Evolutionary conservation across 495 filamentous ascomycete species (phyloP), one percentile per base, ranked within the genome.

Genomic region (Podospora sp.): DNA sequence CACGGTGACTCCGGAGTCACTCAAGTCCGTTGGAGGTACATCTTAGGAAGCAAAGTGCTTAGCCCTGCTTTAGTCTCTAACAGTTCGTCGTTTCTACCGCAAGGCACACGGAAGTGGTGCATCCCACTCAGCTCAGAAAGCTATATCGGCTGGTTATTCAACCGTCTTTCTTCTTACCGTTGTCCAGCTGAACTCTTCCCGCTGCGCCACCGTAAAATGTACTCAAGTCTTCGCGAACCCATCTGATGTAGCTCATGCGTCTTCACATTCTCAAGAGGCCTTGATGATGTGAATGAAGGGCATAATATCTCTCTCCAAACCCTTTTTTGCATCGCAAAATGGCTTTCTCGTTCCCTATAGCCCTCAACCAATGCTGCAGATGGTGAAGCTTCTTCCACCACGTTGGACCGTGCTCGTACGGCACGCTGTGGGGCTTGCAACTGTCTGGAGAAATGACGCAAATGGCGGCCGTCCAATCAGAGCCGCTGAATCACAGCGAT

Each of bases 371-470:
- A n/a, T n/a, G n/a, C n/a, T n/a, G n/a, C n/a, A n/a, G n/a, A n/a
- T n/a, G n/a, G n/a, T n/a, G n/a, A n/a, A n/a, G n/a, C n/a, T n/a
- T n/a, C n/a, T n/a, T n/a, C n/a, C n/a, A n/a, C n/a, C n/a, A n/a
- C n/a, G n/a, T n/a, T n/a, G n/a, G n/a, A n/a, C n/a, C n/a, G n/a
- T n/a, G n/a, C n/a, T n/a, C n/a, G n/a, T n/a, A 33, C 4, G 8
- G 29, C 8, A 33, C 29, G 29, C 29, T 46, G 40, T 46, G 40
- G 40, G 40, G 40, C 14, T 46, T 46, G 40, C 40, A 55, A 55
- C 52, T 55, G 52, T 22, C 20, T 20, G 22, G 56, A 33, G 24
- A 59, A 59, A 59, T 59, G 56, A 59, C 56, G 56, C 56, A 59
- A 59, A 59, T 26, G 21, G 26, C 7, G 12, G 14, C 26, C 26